Conservation (phyloP, 371 early-diverging fungal species). For the Funneliformis caledonium region DNA sequence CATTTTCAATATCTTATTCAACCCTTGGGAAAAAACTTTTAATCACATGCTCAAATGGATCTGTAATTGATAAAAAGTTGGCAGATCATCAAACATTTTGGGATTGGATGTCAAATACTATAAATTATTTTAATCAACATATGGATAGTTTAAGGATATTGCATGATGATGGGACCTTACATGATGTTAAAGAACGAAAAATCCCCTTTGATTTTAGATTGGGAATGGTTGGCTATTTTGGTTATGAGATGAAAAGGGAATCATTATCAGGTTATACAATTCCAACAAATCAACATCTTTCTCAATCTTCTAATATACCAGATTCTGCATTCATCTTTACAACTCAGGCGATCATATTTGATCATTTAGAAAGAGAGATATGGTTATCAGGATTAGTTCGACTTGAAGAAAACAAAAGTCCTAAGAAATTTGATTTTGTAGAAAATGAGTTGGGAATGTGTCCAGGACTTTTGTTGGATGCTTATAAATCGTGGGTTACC, state of each 20-base stretch:
- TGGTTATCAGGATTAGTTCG: conserved; percentile 57
- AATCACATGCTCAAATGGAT: conserved; percentile 36
- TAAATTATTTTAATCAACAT: conserved; percentile 43
- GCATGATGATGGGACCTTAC: background rate
- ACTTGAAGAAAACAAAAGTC: background rate
- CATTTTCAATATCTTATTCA: conserved; percentile 31
- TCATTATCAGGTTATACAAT: conserved; percentile 61
- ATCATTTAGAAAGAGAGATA: conserved; percentile 58
- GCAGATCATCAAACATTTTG: conserved; percentile 49
- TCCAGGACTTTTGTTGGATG: background rate
- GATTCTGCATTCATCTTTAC: conserved; percentile 87
- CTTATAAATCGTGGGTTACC: conserved; percentile 17
- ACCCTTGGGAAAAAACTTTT: background rate
- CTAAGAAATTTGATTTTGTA: background rate
- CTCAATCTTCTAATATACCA: conserved; percentile 52
- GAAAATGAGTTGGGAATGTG: background rate
- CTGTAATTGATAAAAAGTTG: background rate
- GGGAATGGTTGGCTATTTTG: conserved; percentile 90
- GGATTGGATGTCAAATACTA: conserved; percentile 50
- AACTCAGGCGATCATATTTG: conserved; percentile 79
- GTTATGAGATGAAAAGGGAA: conserved; percentile 93
- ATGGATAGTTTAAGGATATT: background rate
- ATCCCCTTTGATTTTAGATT: conserved; percentile 70
- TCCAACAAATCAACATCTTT: conserved; percentile 41
- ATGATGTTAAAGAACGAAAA: conserved; percentile 23